phyloP scores from a whole-genome alignment of 768 basidiomycete genomes.

The Grammothele lineata region DNA sequence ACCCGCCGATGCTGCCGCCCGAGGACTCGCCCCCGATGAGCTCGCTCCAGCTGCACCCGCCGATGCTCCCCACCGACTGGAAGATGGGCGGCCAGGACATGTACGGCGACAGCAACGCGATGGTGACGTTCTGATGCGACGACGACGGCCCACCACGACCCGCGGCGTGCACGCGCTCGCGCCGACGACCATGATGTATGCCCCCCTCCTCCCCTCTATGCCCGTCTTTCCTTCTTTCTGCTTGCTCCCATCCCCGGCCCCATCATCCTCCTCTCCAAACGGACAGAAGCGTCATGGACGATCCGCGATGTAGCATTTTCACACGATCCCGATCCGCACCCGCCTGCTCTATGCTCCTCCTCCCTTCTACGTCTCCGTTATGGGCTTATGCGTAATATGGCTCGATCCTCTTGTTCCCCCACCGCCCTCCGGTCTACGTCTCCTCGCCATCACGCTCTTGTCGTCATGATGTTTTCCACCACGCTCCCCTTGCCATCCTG shows the following conservation, averaged over 20 bases:
- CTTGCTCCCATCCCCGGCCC: constrained; percentile 5
- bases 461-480: constrained; percentile 13
- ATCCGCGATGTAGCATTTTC: constrained; percentile 18
- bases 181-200: not conserved
- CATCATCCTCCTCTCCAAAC: constrained; percentile 6
- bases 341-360: not conserved
- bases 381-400: constrained; percentile 16
- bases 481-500: not conserved
- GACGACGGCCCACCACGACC: not conserved
- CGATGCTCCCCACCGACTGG: constrained; percentile 34
- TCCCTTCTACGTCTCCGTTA: constrained; percentile 8
- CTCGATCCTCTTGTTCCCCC: constrained; percentile 2
- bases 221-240: constrained; percentile 5
- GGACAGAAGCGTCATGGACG: constrained; percentile 18
- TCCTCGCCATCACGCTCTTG: constrained; percentile 3
- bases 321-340: not conserved
- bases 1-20: constrained; percentile 52
- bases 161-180: not conserved
- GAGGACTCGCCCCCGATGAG: constrained; percentile 29
- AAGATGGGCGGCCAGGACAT: constrained; percentile 22
- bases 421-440: not conserved
- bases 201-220: not conserved
- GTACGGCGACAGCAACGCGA: constrained; percentile 29
- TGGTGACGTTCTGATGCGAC: constrained; percentile 29
- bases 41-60: constrained; percentile 29